Base-by-base conservation (phyloP, 805 yeast genomes). In the Scheffersomyces ergatensis region DNA sequence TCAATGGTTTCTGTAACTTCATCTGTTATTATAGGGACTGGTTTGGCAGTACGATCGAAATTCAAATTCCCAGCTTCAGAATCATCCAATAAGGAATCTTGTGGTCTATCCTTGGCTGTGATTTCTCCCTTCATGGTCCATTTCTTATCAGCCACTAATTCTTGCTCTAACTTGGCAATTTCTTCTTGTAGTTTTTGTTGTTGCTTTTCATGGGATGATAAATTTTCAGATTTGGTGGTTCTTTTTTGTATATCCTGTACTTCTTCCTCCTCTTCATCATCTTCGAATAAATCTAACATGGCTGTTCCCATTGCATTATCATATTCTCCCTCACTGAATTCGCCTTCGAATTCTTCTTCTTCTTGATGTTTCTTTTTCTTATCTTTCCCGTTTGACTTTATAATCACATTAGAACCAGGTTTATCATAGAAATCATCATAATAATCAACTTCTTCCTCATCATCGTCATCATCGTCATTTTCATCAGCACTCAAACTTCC, bases 41-140 rank as follows among this genome's bases (percentile, higher is more conserved):
- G 97, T 54, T 92, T 92, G 7, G 97, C 82, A 5, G 89, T 87
- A 55, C 98, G 78, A 53, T 92, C 99, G 55, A 92, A 93, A 50
- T 89, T 95, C 39, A 92, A 67, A 32, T 77, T 89, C 15, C 58
- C 54, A 4, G 64, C 51, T 40, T 63, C 72, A 2, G 63, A 56
- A 53, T 86, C 96, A 33, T 82, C 83, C 42, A 93, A 62, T 30
- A 93, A 70, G 1, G 97, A 83, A 66, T 93, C 97, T 33, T 72
- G 70, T 6, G 95, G 96, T 57, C 99, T 76, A 49, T 83, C 85
- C 46, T 76, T 80, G 2, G 89, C 86, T 43, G 77, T 76, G 1
- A 88, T 89, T 65, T 93, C 99, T 65, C 99, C 99, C 53, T 82
- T 85, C 78, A 92, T 75, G 6, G 96, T 81, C 99, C 99, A 92